A percentile compares a stretch with the other conserved stretches of the same genome.
Conservation (phyloP, 768 basidiomycete genomes). For the Boletales sp. region DNA sequence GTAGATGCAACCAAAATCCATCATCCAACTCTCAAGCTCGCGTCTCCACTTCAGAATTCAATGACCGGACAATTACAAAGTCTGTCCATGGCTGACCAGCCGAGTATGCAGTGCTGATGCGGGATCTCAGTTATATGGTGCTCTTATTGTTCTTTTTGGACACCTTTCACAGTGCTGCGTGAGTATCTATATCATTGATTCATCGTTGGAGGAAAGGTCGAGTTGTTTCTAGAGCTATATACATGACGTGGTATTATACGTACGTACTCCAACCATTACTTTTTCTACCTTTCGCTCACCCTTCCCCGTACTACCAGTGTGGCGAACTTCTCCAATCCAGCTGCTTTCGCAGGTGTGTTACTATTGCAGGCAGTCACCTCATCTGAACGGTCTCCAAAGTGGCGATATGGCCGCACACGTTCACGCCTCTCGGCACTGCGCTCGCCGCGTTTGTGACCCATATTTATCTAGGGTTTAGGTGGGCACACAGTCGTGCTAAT, state of each 20-base stretch:
- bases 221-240: slow-evolving; percentile 5
- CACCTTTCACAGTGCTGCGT: slow-evolving; percentile 14
- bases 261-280: neutral
- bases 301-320: slow-evolving; percentile 3
- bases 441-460: slow-evolving; percentile 50
- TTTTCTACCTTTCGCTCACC: neutral
- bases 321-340: slow-evolving; percentile 9
- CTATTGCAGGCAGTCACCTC: neutral
- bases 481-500: slow-evolving; percentile 1
- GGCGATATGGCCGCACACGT: slow-evolving; percentile 46
- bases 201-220: neutral
- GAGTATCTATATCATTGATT: neutral
- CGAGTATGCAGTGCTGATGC: neutral
- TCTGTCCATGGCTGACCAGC: neutral
- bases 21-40: neutral
- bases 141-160: slow-evolving; percentile 11
- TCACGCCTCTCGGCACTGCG: slow-evolving; percentile 46
- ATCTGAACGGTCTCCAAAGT: slow-evolving; percentile 20
- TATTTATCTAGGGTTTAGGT: slow-evolving; percentile 45
- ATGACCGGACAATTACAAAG: slow-evolving; percentile 7
- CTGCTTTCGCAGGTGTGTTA: slow-evolving; percentile 5
- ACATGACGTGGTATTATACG: slow-evolving; percentile 10
- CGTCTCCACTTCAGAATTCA: slow-evolving; percentile 4
- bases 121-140: slow-evolving; percentile 8
- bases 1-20: neutral